Evolutionary conservation across 345 rosid genomes (phyloP).

Genomic region (Eucalyptus regnans): DNA sequence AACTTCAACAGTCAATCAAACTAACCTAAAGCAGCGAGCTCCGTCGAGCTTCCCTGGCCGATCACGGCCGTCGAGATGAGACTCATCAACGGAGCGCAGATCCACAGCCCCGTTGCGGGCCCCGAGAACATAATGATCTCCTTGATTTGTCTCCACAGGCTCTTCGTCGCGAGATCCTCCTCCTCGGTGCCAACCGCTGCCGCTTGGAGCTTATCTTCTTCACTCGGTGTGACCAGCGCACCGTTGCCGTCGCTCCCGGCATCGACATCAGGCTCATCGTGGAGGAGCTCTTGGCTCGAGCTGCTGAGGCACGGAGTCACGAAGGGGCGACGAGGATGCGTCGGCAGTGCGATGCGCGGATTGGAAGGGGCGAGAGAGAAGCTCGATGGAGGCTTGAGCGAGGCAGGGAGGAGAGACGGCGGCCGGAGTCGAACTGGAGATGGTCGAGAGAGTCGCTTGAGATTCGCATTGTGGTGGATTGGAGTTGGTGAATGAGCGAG

Average conservation of each 20-base stretch:
- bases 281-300: background rate
- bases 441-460: background rate
- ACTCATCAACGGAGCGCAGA: constrained; percentile 47
- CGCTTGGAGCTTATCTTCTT: background rate
- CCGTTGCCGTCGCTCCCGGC: background rate
- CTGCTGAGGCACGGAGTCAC: background rate
- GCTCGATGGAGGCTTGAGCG: background rate
- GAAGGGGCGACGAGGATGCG: background rate
- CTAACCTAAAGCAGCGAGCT: constrained; percentile 50
- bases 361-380: background rate
- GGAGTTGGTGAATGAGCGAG: background rate
- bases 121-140: constrained; percentile 40
- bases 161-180: constrained; percentile 14
- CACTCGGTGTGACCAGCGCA: background rate
- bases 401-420: background rate
- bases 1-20: background rate
- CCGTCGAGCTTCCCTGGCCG: constrained; percentile 42
- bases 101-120: constrained; percentile 47
- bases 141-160: constrained; percentile 36
- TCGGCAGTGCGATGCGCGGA: background rate
- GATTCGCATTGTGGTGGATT: background rate
- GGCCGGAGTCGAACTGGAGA: background rate
- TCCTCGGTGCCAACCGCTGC: background rate
- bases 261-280: background rate
- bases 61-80: constrained; percentile 34